These are phyloP conservation scores for Euclidium syriacum DNA, from an alignment of 345 rosid species.

Conservation along the genomic window DNA sequence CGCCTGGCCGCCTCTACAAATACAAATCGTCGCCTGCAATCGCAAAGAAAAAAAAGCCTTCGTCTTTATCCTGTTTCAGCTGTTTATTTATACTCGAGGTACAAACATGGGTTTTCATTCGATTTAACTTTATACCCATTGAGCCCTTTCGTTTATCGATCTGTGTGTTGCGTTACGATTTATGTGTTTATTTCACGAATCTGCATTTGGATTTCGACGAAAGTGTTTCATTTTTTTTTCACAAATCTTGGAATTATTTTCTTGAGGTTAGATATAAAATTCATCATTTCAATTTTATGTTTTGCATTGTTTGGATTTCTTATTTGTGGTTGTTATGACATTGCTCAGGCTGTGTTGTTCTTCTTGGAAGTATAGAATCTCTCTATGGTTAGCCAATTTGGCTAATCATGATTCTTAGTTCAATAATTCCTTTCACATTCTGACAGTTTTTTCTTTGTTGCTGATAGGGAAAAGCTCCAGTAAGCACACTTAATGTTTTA, in stretches of 20 bases:
- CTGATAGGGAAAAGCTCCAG: conserved; percentile 72
- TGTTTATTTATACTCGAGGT: conserved; percentile 3
- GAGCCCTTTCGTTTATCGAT: neutral
- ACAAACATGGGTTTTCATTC: neutral
- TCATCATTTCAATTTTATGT: neutral
- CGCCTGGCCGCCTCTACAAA: no score
- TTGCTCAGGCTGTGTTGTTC: conserved; percentile 52
- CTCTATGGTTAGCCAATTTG: conserved; percentile 69
- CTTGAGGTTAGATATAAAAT: neutral
- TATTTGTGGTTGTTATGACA: conserved; percentile 9
- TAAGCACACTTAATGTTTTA: conserved; percentile 24
- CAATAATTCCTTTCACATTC: neutral
- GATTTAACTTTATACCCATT: neutral
- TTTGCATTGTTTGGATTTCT: neutral
- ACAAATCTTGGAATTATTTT: neutral
- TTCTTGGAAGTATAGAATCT: conserved; percentile 40
- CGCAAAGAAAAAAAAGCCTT: neutral
- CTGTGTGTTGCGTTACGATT: neutral
- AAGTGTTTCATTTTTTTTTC: neutral
- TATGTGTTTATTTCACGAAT: neutral
- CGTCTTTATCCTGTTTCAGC: neutral
- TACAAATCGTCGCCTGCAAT: neutral
- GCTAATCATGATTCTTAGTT: neutral
- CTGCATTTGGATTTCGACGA: conserved; percentile 1
- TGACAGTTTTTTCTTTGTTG: neutral